These are phyloP conservation scores for Plasmopara viticola DNA, from an alignment of 352 stramenopile species.

Conservation along the genomic window DNA sequence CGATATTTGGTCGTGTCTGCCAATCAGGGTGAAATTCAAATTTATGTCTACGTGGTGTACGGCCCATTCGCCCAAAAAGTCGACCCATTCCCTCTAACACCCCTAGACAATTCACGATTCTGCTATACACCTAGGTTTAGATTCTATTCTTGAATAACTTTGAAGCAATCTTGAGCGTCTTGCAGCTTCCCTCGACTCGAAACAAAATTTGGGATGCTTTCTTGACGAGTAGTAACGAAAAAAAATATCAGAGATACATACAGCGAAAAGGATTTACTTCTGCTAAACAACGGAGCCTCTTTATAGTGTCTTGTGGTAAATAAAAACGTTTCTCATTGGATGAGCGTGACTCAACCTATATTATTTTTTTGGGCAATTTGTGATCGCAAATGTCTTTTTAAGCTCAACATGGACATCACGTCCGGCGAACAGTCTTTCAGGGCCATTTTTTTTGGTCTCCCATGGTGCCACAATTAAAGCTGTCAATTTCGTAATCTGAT, in stretches of 20 bases:
- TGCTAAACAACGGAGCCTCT: not conserved
- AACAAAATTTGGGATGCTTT: slow-evolving; percentile 1
- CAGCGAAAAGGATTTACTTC: not conserved
- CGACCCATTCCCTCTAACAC: not conserved
- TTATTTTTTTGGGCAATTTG: not conserved
- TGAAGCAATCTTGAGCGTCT: not conserved
- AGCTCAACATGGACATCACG: slow-evolving; percentile 10
- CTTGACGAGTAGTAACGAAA: slow-evolving; percentile 4
- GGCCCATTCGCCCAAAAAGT: not conserved
- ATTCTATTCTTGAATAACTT: not conserved
- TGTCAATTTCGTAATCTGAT: slow-evolving; percentile 2
- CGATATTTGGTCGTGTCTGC: slow-evolving; percentile 1
- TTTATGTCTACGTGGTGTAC: not conserved
- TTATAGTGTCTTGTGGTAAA: not conserved
- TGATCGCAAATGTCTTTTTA: slow-evolving; percentile 2
- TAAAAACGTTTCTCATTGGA: not conserved
- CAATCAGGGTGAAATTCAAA: not conserved
- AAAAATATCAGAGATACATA: slow-evolving; percentile 7
- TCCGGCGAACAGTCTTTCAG: not conserved
- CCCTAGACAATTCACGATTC: not conserved
- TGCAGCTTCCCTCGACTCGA: not conserved
- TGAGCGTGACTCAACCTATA: not conserved
- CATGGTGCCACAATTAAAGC: not conserved
- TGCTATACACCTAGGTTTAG: not conserved
- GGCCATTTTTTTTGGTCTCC: not conserved